Conservation (phyloP, 768 basidiomycete species). For the Botryobasidium botryosum region DNA sequence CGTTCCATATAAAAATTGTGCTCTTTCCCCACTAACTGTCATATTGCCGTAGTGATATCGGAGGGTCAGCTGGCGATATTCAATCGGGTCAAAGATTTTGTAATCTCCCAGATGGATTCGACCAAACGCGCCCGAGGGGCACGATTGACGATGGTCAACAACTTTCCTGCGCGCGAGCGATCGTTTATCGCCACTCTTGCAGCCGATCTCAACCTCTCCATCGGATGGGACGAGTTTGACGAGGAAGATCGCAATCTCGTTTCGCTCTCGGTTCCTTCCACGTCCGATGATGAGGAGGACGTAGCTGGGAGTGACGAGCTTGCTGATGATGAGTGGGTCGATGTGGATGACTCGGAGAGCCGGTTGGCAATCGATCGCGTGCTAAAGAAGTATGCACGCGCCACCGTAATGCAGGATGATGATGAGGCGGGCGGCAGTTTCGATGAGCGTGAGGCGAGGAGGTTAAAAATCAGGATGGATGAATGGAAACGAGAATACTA, state of each 20-base stretch:
- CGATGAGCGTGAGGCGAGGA: conserved; percentile 60
- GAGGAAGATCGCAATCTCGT: conserved; percentile 65
- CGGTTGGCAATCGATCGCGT: conserved; percentile 9
- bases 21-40: neutral
- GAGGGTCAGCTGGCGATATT: conserved; percentile 60
- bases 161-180: conserved; percentile 63
- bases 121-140: conserved; percentile 18
- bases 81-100: conserved; percentile 59
- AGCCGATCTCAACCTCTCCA: conserved; percentile 52
- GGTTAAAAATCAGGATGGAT: conserved; percentile 67
- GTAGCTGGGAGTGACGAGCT: conserved; percentile 16
- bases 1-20: conserved; percentile 14
- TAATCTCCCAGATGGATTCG: conserved; percentile 29
- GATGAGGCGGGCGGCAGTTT: conserved; percentile 63
- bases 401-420: conserved; percentile 27
- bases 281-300: conserved; percentile 16
- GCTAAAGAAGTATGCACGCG: conserved; percentile 3
- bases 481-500: conserved; percentile 90
- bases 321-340: conserved; percentile 22
- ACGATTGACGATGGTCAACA: conserved; percentile 53
- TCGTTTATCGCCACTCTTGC: conserved; percentile 63
- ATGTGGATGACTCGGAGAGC: conserved; percentile 14
- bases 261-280: conserved; percentile 41
- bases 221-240: conserved; percentile 92
- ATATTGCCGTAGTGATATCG: conserved; percentile 38